phyloP scores from a whole-genome alignment of 1,139 yeast species.

The Kodamaea ohmeri region DNA sequence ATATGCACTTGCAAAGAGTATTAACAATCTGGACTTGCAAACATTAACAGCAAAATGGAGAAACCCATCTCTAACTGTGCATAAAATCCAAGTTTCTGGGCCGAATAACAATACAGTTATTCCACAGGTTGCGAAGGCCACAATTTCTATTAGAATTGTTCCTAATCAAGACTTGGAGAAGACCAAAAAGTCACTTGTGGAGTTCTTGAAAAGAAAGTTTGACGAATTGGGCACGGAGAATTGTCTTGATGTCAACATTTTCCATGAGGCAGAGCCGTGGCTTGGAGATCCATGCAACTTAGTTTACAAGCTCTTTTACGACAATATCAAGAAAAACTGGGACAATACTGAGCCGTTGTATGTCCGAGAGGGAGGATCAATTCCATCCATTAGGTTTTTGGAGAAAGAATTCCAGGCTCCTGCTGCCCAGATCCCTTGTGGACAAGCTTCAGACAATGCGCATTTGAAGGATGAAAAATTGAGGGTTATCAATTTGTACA shows the following conservation, averaged over 20 bases:
- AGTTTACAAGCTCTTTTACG: constrained; percentile 63
- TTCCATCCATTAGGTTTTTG: constrained; percentile 82
- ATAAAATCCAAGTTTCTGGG: constrained; percentile 81
- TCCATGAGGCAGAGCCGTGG: constrained; percentile 96
- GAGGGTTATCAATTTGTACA: constrained; percentile 72
- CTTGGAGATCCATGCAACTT: constrained; percentile 77
- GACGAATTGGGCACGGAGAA: constrained; percentile 54
- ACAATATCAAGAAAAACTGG: constrained; percentile 64
- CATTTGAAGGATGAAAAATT: constrained; percentile 86
- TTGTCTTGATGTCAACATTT: constrained; percentile 53
- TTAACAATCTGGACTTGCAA: constrained; percentile 37
- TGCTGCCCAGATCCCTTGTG: constrained; percentile 95
- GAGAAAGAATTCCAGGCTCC: constrained; percentile 82
- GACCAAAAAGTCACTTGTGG: constrained; percentile 50
- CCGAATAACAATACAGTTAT: constrained; percentile 89
- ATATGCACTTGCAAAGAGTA: constrained; percentile 24
- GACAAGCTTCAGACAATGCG: constrained; percentile 93
- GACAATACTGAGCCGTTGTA: constrained; percentile 66
- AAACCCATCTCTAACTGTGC: constrained; percentile 87
- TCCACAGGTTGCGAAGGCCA: constrained; percentile 75
- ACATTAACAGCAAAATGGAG: constrained; percentile 85
- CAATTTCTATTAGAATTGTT: constrained; percentile 79
- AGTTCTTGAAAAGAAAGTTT: constrained; percentile 48
- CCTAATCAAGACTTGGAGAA: constrained; percentile 75
- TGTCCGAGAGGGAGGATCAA: constrained; percentile 95